Evolutionary conservation across 208 protist species (phyloP), one percentile per base, ranked within the genome.

Genomic region (Crithidia fasciculata): DNA sequence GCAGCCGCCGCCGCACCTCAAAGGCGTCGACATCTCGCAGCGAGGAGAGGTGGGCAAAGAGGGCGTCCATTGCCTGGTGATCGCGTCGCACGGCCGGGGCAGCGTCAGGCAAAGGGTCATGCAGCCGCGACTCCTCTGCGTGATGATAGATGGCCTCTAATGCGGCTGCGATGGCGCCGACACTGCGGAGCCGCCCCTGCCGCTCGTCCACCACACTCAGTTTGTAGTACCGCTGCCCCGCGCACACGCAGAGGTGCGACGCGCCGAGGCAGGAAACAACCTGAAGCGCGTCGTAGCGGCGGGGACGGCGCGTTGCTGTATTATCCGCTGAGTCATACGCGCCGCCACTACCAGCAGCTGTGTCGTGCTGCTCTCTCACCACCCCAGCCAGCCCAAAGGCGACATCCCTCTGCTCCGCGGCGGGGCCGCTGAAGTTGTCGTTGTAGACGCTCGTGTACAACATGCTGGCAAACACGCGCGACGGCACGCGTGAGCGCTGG

Each of bases 241-340:
- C 85, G 67, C 92, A 96, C 8, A 96, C 89, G 47, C 86, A 88
- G 44, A 96, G 78, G 76, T 96, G 89, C 2, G 72, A 56, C 5
- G 73, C 57, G 69, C 76, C 60, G 59, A 41, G 55, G 64, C 66
- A 52, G 18, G 72, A 72, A 45, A 69, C 45, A n/a, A 78, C 40
- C 28, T 68, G 67, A 7, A 79, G 9, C 41, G 56, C 63, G 57
- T 76, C 80, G 59, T 74, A 69, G 3, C 74, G 74, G 8, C 67
- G 74, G 9, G 74, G 54, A 13, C n/a, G 39, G 0, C 28, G 18
- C 28, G 9, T 16, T 36, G 44, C 5, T 18, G 19, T 16, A 1
- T 37, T 40, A 0, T 53, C 36, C 28, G 1, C 60, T 7, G 10
- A 28, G 1, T 28, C 28, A 28, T 28, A 28, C 28, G 28, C 28